phyloP scores from a whole-genome alignment of 2,329 filamentous ascomycete species.

The Pseudogymnoascus sp. region DNA sequence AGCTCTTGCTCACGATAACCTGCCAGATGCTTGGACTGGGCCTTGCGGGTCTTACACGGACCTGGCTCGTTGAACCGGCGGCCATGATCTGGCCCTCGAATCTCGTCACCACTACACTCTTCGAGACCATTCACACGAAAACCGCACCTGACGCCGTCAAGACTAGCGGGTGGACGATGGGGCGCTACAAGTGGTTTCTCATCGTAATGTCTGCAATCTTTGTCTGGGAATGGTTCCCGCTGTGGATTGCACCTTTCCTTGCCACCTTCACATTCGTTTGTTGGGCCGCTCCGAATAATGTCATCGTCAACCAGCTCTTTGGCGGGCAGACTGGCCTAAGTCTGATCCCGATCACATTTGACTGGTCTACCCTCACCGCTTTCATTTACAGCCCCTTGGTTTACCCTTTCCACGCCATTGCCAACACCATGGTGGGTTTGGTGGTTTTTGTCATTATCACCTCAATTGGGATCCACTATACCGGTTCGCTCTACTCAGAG shows the following conservation, averaged over 20 bases:
- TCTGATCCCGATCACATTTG: slow-evolving; percentile 62
- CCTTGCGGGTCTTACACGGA: slow-evolving; percentile 51
- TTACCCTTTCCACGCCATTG: slow-evolving; percentile 42
- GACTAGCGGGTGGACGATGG: slow-evolving; percentile 41
- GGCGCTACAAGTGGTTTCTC: slow-evolving; percentile 40
- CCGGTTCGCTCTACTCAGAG: slow-evolving; percentile 51
- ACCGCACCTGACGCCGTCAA: slow-evolving; percentile 34
- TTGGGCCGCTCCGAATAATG: slow-evolving; percentile 61
- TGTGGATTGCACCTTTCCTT: slow-evolving; percentile 59
- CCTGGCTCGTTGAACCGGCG: slow-evolving; percentile 52
- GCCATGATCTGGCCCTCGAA: slow-evolving; percentile 59
- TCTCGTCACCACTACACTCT: slow-evolving; percentile 42
- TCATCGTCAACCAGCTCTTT: slow-evolving; percentile 64
- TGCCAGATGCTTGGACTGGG: slow-evolving; percentile 59
- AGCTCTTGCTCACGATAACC: slow-evolving; percentile 52
- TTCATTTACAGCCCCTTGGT: slow-evolving; percentile 54
- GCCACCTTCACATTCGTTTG: slow-evolving; percentile 66
- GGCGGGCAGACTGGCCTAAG: slow-evolving; percentile 60
- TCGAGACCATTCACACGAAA: slow-evolving; percentile 38
- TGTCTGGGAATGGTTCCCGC: slow-evolving; percentile 47
- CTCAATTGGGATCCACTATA: slow-evolving; percentile 56
- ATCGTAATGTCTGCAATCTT: slow-evolving; percentile 37
- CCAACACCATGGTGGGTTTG: slow-evolving; percentile 47
- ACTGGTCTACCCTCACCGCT: slow-evolving; percentile 66
- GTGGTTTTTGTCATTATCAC: slow-evolving; percentile 54